Percentiles rank a stretch among this genome's conserved stretches.
Evolutionary conservation across 176 grass and related monocot species (phyloP).

Genomic region (Olyra latifolia): DNA sequence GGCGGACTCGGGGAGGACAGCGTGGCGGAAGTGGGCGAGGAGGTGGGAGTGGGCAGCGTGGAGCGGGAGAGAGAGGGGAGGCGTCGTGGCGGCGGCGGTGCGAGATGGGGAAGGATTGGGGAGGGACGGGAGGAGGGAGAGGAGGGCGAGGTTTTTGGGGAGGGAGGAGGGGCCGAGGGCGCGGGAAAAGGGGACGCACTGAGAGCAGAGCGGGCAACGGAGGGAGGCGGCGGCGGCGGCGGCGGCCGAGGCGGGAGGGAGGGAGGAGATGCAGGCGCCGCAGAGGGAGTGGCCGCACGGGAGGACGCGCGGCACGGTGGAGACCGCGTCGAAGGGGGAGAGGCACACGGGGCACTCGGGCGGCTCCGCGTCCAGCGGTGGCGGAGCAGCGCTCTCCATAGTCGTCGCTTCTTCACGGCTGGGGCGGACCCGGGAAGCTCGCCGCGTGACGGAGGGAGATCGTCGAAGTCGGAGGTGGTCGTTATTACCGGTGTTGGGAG

Average conservation of each 20-base stretch:
- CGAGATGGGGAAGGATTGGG: not conserved
- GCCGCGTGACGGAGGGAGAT: not conserved
- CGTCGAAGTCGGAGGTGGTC: not conserved
- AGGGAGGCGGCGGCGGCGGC: conserved; percentile 42
- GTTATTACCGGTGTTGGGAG: not conserved
- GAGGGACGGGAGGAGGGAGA: conserved; percentile 45
- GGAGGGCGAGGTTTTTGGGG: conserved; percentile 83
- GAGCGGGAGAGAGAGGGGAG: conserved; percentile 36
- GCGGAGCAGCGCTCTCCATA: conserved; percentile 20
- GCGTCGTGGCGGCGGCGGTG: not conserved
- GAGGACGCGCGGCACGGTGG: conserved; percentile 67
- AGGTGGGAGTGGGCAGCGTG: conserved; percentile 32
- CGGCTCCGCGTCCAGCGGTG: conserved; percentile 24
- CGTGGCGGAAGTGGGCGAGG: conserved; percentile 38
- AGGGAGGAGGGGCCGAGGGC: conserved; percentile 59
- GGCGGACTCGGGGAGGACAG: conserved; percentile 33
- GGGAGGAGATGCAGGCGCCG: conserved; percentile 59
- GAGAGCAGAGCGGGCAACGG: conserved; percentile 82
- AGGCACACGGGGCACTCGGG: conserved; percentile 94
- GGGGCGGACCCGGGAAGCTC: not conserved
- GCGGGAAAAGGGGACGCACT: conserved; percentile 73
- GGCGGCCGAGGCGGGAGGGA: conserved; percentile 57
- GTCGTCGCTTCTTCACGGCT: not conserved
- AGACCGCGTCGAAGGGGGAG: conserved; percentile 50
- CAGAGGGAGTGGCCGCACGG: conserved; percentile 87